These are phyloP conservation scores for Trichophaea hybrida DNA, from an alignment of 2,329 filamentous ascomycete species.

Conservation along the genomic window DNA sequence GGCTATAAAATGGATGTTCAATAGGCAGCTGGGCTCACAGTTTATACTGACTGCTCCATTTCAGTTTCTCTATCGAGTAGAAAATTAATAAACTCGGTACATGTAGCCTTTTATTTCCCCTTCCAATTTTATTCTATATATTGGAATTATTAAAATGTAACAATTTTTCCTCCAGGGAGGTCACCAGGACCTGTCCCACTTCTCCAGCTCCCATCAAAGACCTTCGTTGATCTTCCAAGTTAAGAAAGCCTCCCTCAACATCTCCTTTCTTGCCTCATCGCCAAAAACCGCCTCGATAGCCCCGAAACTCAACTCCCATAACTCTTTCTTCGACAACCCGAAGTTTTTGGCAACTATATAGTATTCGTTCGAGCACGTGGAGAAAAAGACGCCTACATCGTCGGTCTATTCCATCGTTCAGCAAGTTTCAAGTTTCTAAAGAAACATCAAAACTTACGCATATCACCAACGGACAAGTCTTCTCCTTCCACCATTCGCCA, in stretches of 20 bases:
- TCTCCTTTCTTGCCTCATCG: slow-evolving; percentile 45
- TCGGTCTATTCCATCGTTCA: slow-evolving; percentile 46
- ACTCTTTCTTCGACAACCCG: slow-evolving; percentile 36
- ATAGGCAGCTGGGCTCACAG: too few species aligned
- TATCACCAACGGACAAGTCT: slow-evolving; percentile 47
- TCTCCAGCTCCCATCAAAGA: too few species aligned
- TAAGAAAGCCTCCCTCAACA: slow-evolving; percentile 33
- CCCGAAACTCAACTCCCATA: slow-evolving; percentile 45
- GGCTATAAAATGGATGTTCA: too few species aligned
- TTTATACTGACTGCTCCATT: too few species aligned
- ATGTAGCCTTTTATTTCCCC: too few species aligned
- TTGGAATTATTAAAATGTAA: too few species aligned
- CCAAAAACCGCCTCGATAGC: slow-evolving; percentile 54
- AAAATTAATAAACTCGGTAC: too few species aligned
- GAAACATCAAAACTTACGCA: slow-evolving; percentile 42
- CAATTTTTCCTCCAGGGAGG: too few species aligned
- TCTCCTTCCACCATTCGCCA: slow-evolving; percentile 50
- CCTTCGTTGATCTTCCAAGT: not conserved
- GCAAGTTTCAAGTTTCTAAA: slow-evolving; percentile 5
- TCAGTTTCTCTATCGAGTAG: too few species aligned
- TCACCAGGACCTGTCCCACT: too few species aligned
- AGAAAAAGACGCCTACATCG: slow-evolving; percentile 70
- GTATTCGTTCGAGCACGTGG: slow-evolving; percentile 63
- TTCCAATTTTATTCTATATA: too few species aligned
- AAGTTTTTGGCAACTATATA: slow-evolving; percentile 58